Base-by-base conservation (phyloP, 2,329 filamentous ascomycete genomes). In the Fusarium chlamydosporum region DNA sequence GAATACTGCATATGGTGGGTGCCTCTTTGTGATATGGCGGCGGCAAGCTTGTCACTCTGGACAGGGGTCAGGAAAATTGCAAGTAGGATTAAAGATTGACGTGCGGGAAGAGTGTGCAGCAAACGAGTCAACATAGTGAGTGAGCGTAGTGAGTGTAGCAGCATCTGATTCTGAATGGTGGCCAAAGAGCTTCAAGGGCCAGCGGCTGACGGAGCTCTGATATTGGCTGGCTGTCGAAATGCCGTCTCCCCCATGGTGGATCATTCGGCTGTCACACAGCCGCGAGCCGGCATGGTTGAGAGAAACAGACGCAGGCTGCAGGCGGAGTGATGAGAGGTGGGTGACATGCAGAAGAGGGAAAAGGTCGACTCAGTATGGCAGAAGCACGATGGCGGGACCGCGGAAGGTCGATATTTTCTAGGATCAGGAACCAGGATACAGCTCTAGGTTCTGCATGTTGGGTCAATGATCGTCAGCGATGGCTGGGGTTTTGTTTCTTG, bases 191-290 rank as follows among this genome's bases (percentile, higher is more conserved):
- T 70, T 61, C 72, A 70, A 73, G 72, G 72, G 73, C 70, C 78
- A 81, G 83, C 82, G 82, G 82, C 74, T 80, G 84, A 79, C 76
- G 75, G 79, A 74, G 77, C 77, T 78, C 80, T 81, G 79, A 86
- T 86, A 87, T 87, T 87, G 85, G 85, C 80, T 82, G 81, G 76
- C 41, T 45, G 38, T 46, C 56, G 55, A 72, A 56, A 75, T 74
- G 72, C 60, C 46, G 63, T 65, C 62, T 68, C 60, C 65, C 65
- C 60, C 67, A 68, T 54, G 53, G 72, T 74, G 68, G 56, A 75
- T 63, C 58, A 70, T 68, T 34, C 56, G 54, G 54, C 57, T 67
- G 68, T 72, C 72, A 76, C 75, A 77, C 73, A 71, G 52, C 68
- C 64, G 72, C 66, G 67, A 70, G 56, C 59, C 66, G 67, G 62